Base-by-base conservation (phyloP, 108 stramenopile species). In the Nitzschia inconspicua region DNA sequence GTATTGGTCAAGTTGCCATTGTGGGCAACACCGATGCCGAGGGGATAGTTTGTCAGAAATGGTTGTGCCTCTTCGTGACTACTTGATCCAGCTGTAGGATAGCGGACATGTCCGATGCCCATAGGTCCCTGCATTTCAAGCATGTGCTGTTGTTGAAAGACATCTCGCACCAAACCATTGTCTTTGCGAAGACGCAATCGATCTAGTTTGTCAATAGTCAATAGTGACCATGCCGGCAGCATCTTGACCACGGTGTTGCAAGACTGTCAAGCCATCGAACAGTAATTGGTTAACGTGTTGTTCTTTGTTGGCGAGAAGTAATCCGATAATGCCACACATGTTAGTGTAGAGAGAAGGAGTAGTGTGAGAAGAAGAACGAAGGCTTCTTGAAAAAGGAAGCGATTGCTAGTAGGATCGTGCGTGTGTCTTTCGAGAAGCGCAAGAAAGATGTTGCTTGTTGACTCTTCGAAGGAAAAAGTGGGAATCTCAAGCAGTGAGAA, bases 161-260 rank as follows among this genome's bases (percentile, higher is more conserved):
- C 96, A 53, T 99, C 97, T 49, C 91, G 77, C 40, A 98, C 98
- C 51, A 96, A 73, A 24, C 99, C 99, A 60, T 95, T 97, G 72
- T 96, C 98, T 72, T 97, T 98, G 47, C 90, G 86, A 25, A 97
- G 75, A 68, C 95, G 91, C 41, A 97, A 77, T 34, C 92, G 84
- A 7, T 73, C 66, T 25, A 72, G 75, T 66, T 94, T n/a, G n/a
- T n/a, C n/a, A n/a, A n/a, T n/a, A n/a, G n/a, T 93, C 86, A 7
- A 88, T 76, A 29, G 94, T 96, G 19, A 89, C 96, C 44, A 96
- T 97, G n/a, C 98, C 98, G 25, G 98, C 98, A 19, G 97, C 96
- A 70, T 99, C 98, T 73, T 99, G 98, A 11, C 98, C 98, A 22
- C 98, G 95, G 75, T 99, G 98, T 63, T 99, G 97, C 57, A 99